A percentile compares a stretch with the other conserved stretches of the same genome.
phyloP scores from a whole-genome alignment of 495 filamentous ascomycete species.

The Hypoxylon fragiforme region DNA sequence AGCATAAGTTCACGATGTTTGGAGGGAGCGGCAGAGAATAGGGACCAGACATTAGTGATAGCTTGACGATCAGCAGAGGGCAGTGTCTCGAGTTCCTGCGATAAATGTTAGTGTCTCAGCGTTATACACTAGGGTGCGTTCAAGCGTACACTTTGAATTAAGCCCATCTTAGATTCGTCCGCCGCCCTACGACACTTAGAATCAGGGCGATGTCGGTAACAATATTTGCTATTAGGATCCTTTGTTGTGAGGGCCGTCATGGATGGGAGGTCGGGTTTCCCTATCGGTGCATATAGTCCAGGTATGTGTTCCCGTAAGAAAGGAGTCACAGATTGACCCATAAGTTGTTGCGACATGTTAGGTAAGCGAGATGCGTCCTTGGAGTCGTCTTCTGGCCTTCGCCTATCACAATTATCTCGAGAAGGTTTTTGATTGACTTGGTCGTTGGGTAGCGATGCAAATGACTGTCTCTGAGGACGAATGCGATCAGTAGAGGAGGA shows the following conservation, averaged over 20 bases:
- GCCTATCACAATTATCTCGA: constrained; percentile 46
- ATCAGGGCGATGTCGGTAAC: constrained; percentile 93
- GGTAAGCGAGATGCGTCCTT: constrained; percentile 41
- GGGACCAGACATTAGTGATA: constrained; percentile 93
- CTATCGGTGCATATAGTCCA: constrained; percentile 73
- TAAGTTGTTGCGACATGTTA: constrained; percentile 53
- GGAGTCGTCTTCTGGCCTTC: constrained; percentile 45
- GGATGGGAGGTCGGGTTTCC: constrained; percentile 46
- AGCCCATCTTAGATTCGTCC: constrained; percentile 93
- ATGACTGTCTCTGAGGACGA: constrained; percentile 22
- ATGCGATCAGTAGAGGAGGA: constrained; percentile 6
- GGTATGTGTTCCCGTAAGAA: constrained; percentile 88
- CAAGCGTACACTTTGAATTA: constrained; percentile 75
- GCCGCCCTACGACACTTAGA: constrained; percentile 89
- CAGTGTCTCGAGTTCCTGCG: constrained; percentile 77
- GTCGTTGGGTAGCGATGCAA: constrained; percentile 17
- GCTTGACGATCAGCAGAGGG: constrained; percentile 85
- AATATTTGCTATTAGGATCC: constrained; percentile 83
- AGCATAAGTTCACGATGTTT: constrained; percentile 95
- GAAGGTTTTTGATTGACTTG: constrained; percentile 33
- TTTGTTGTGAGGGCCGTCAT: constrained; percentile 47
- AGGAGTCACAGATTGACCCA: constrained; percentile 66
- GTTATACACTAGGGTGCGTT: background rate
- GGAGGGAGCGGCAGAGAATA: constrained; percentile 92
- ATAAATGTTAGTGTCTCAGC: background rate